Evolutionary conservation across 1,284 basidiomycete genomes (phyloP), one percentile per base, ranked within the genome.

Genomic region (Naganishia albida): DNA sequence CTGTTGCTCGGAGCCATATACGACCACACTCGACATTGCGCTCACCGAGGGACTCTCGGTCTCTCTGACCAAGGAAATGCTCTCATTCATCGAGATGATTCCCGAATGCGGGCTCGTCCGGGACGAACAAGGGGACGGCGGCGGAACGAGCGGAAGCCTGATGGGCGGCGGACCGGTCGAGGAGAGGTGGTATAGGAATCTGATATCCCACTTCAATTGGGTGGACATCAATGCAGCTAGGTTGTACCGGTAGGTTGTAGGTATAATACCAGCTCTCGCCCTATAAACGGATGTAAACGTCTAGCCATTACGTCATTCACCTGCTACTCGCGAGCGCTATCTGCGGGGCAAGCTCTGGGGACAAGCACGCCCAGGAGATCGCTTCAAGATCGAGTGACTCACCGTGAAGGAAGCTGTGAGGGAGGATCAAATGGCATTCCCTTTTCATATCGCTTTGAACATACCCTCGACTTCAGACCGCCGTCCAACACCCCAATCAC

Each of bases 1-100:
- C 1, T 7, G n/a, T 8, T 38, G 6, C n/a, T 12, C 43, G 8
- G 49, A 48, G 13, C 44, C 52, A 16, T 25, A 43, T 15, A 46
- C 50, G 7, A 74, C 74, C 16, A 70, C 77, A 13, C 69, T 87
- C 59, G 84, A 90, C 55, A 82, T 93, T 39, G 87, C 89, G 0
- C 78, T 81, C 42, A 82, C 84, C 62, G 90, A 92, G 72, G 80
- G 80, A 0, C 80, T 94, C 25, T 85, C 88, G 1, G 83, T 91
- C 23, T 86, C 85, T 18, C 81, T 95, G 53, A 83, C 86, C 2
- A 81, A 82, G 63, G 90, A 93, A 74, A 85, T 94, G 84, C 80
- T 94, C 30, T 81, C 82, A 51, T 85, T 85, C 51, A 85, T 89
- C 4, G 91, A 93, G 79, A 77, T 77, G 56, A 39, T 85, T 85